Evolutionary conservation across 2,329 filamentous ascomycete species (phyloP).

Genomic region (Pestalotiopsis sp.): DNA sequence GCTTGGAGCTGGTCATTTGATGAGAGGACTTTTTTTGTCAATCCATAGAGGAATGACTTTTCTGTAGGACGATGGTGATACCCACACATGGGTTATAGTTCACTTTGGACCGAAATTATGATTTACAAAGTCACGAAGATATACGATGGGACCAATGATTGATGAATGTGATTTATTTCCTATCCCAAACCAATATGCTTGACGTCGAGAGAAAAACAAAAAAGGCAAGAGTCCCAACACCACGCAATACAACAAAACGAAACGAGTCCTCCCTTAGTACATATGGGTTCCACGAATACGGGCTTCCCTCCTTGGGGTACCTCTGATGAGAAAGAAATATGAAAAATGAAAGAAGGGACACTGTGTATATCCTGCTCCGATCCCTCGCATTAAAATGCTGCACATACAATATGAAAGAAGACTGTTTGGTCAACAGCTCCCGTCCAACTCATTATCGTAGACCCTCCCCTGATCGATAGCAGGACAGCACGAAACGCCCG

Average conservation of each 20-base stretch:
- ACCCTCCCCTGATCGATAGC: neutral
- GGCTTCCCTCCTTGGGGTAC: neutral
- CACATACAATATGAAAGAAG: neutral
- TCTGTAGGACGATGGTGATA: no score
- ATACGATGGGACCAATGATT: conserved; percentile 22
- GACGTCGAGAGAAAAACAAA: conserved; percentile 22
- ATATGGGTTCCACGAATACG: conserved; percentile 20
- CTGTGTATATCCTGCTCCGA: conserved; percentile 3
- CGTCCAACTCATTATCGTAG: neutral
- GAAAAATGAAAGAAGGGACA: conserved; percentile 1
- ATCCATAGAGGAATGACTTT: neutral
- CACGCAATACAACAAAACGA: conserved; percentile 25
- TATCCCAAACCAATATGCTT: conserved; percentile 34
- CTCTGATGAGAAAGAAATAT: neutral
- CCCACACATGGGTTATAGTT: no score
- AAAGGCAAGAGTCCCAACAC: conserved; percentile 11
- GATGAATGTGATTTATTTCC: conserved; percentile 34
- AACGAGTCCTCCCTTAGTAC: conserved; percentile 20
- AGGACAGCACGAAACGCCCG: conserved; percentile 1
- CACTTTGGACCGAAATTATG: neutral
- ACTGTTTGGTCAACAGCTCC: neutral
- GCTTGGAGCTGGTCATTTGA: no score
- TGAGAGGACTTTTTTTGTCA: no score
- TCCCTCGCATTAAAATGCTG: conserved; percentile 1
- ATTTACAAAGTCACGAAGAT: neutral